Evolutionary conservation across 352 stramenopile species (phyloP), one percentile per base, ranked within the genome.

Genomic region (Globisporangium paroecandrum): DNA sequence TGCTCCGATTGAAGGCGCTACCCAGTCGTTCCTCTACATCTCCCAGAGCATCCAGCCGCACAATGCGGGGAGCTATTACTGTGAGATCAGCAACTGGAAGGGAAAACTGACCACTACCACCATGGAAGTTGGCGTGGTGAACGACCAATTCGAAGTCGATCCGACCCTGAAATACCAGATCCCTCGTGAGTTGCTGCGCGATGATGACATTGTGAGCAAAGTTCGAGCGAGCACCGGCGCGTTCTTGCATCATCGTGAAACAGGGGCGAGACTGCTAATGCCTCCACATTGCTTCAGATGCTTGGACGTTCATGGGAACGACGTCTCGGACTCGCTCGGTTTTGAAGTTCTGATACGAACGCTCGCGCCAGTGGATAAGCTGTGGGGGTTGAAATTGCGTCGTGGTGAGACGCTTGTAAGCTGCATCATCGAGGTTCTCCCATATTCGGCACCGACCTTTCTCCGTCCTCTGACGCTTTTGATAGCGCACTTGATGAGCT

Each of bases 61-160:
- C 67, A 88, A 94, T 29, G 74, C 80, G 69, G 85, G 83, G 0
- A 20, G 55, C 6, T 93, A 90, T 67, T 69, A 81, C 47, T 94
- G 85, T 47, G 64, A 84, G n/a, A 61, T 92, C 32, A 62, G 38
- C 9, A 94, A 92, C 62, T 81, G 81, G 59, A 79, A 78, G 55
- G 82, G 85, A 6, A 49, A 20, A 1, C 62, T 75, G 10, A 1
- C 47, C 1, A 83, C 82, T 3, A 73, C 72, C 2, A 57, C 34
- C 0, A 76, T 89, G 75, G 13, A 72, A 7, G 60, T 90, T 18
- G 34, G 69, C 4, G 79, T 94, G 0, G 73, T 89, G 2, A 77
- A 89, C 51, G 80, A 90, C 49, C 68, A 69, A 2, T 34, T 81
- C 22, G 71, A 61, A 1, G 55, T 66, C 0, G 82, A 91, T 29